These are phyloP conservation scores for Alternaria alternata DNA, from an alignment of 2,329 filamentous ascomycete genomes.

Conservation along the genomic window DNA sequence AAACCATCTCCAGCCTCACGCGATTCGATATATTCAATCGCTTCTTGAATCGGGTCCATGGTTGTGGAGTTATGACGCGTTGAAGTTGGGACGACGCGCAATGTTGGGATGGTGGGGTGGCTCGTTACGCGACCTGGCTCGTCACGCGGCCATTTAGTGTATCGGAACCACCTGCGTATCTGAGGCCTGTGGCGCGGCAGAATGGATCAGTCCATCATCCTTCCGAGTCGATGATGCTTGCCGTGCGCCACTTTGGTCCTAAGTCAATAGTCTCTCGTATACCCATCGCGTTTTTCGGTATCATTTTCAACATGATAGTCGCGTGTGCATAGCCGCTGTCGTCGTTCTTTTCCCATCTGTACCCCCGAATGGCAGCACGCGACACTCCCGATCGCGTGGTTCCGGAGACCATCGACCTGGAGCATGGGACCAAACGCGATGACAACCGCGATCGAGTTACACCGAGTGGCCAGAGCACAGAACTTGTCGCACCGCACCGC, in stretches of 20 bases:
- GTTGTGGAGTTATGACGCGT: too few relatives aligned
- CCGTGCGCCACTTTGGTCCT: slow-evolving; percentile 1
- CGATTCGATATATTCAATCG: too few relatives aligned
- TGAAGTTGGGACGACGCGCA: too few relatives aligned
- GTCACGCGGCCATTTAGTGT: too few relatives aligned
- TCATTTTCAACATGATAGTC: slow-evolving; percentile 9
- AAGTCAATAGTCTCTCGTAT: not conserved
- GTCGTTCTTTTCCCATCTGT: not conserved
- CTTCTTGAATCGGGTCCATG: too few relatives aligned
- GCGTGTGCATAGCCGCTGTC: not conserved
- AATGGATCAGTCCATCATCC: slow-evolving; percentile 2
- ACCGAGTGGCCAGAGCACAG: not conserved
- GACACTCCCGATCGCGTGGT: slow-evolving; percentile 10
- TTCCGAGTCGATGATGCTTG: slow-evolving; percentile 10
- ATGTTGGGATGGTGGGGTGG: too few relatives aligned
- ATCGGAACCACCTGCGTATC: not conserved
- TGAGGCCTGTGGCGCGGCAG: not conserved
- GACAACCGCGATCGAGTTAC: slow-evolving; percentile 6
- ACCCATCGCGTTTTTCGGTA: not conserved
- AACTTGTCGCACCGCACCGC: slow-evolving; percentile 3
- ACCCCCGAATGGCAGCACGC: slow-evolving; percentile 3
- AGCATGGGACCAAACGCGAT: slow-evolving; percentile 13
- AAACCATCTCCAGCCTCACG: too few relatives aligned
- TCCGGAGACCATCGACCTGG: slow-evolving; percentile 16
- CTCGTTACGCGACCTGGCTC: too few relatives aligned